Evolutionary conservation across 768 basidiomycete genomes (phyloP).

Genomic region (Kwoniella newhampshirensis): DNA sequence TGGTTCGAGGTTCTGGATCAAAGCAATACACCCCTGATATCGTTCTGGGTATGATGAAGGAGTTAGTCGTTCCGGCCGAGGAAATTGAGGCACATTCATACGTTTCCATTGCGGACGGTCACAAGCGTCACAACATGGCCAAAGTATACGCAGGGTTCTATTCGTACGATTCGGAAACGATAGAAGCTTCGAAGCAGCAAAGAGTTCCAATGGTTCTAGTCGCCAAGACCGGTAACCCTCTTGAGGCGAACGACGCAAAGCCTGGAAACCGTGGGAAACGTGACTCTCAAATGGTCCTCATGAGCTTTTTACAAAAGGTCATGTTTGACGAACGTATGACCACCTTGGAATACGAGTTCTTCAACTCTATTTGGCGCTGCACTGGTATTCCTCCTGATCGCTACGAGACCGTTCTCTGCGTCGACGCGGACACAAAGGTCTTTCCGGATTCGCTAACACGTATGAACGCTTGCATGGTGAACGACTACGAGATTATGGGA

Average conservation of each 20-base stretch:
- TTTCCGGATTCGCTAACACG: slow-evolving; percentile 97
- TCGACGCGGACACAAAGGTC: slow-evolving; percentile 97
- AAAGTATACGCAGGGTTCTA: slow-evolving; percentile 98
- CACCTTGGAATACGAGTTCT: slow-evolving; percentile 98
- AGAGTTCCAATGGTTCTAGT: slow-evolving; percentile 93
- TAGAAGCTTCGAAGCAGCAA: slow-evolving; percentile 90
- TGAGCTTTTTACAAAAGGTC: slow-evolving; percentile 97
- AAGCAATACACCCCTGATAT: slow-evolving; percentile 88
- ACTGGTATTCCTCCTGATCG: slow-evolving; percentile 94
- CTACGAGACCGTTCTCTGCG: slow-evolving; percentile 91
- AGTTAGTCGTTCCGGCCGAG: slow-evolving; percentile 71
- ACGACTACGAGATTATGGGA: slow-evolving; percentile 98
- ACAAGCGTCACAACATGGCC: slow-evolving; percentile 99
- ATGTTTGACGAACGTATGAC: slow-evolving; percentile 99
- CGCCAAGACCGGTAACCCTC: slow-evolving; percentile 90
- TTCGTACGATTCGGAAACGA: slow-evolving; percentile 84
- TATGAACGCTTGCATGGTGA: slow-evolving; percentile 94
- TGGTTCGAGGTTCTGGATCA: slow-evolving; percentile 96
- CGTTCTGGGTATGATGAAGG: slow-evolving; percentile 94
- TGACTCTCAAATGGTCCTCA: slow-evolving; percentile 94
- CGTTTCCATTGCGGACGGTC: slow-evolving; percentile 98
- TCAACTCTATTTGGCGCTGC: slow-evolving; percentile 94
- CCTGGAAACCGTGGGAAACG: slow-evolving; percentile 99
- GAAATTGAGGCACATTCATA: slow-evolving; percentile 94
- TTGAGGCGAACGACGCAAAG: slow-evolving; percentile 82